Base-by-base conservation (phyloP, 2,329 filamentous ascomycete genomes). In the Fusarium pseudocircinatum region DNA sequence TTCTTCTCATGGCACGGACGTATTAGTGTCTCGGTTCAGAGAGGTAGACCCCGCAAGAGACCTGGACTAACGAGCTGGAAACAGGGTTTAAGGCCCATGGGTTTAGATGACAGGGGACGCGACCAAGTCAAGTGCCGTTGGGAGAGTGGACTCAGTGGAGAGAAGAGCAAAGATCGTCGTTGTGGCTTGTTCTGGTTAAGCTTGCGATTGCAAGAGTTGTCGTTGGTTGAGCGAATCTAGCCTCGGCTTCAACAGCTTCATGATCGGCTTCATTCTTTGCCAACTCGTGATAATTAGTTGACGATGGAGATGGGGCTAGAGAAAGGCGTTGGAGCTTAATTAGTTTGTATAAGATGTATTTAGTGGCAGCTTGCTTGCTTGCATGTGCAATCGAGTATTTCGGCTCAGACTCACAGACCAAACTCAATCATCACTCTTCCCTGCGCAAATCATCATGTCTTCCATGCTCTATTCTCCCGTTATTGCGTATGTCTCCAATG, bases 381-480 rank as follows among this genome's bases (percentile, higher is more conserved):
- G 30, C 54, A 37, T 59, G 56, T 50, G 42, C 32, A 28, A 28
- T 36, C 11, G 11, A 59, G 2, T n/a, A 15, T 16, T 15, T 39
- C 8, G 8, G 20, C 20, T 18, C 18, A 20, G 22, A 15, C 18
- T 12, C 26, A 28, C 15, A 30, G 24, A 36, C 18, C 50, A 30
- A 22, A 18, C 15, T 36, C 43, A 30, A 30, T 53, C 39, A 16
- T 32, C n/a, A 36, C 6, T 5, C 11, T 36, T 46, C 30, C 12
- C 34, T 30, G n/a, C 7, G 16, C 53, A 34, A 12, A 26, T 22
- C 40, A 42, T 10, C 44, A 77, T 78, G 75, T 68, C 76, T 20
- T 74, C 77, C 5, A 6, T 77, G 9, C 67, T 78, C 4, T 78
- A 74, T 43, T 76, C 75, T 8, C 74, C 75, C 6, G 70, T 39